These are phyloP conservation scores for Pythium utonaiense DNA, from an alignment of 352 stramenopile genomes.

Conservation along the genomic window DNA sequence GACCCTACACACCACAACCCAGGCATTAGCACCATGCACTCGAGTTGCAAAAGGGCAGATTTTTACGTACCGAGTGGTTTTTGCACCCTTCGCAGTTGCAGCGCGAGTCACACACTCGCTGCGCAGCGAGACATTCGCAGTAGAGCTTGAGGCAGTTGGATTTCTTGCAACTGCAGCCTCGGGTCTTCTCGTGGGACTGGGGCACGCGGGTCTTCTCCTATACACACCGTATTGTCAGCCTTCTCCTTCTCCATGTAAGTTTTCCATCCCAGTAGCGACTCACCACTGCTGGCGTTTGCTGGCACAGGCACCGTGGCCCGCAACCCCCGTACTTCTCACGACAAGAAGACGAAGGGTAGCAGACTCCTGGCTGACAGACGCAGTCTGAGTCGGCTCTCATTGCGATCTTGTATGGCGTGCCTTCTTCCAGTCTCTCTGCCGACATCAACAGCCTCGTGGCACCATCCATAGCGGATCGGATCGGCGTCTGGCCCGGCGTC, in stretches of 20 bases:
- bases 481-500: not conserved
- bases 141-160: slow-evolving; percentile 96
- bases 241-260: not conserved
- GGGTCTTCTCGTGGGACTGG: slow-evolving; percentile 38
- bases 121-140: slow-evolving; percentile 76
- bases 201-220: slow-evolving; percentile 1
- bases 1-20: slow-evolving; percentile 20
- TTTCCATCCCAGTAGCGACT: not conserved
- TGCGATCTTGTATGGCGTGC: not conserved
- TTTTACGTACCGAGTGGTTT: slow-evolving; percentile 36
- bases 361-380: slow-evolving; percentile 37
- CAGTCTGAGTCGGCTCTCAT: slow-evolving; percentile 14
- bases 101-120: slow-evolving; percentile 61
- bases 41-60: not conserved
- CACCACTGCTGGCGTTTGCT: slow-evolving; percentile 2
- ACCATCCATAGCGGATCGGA: slow-evolving; percentile 20
- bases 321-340: slow-evolving; percentile 40
- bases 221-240: not conserved
- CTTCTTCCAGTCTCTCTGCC: slow-evolving; percentile 17
- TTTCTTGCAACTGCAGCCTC: slow-evolving; percentile 96
- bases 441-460: slow-evolving; percentile 20
- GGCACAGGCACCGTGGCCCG: slow-evolving; percentile 31
- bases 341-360: slow-evolving; percentile 41
- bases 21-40: not conserved
- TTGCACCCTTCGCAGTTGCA: slow-evolving; percentile 86